Evolutionary conservation across 441 rosid species (phyloP), one percentile per base, ranked within the genome.

Genomic region (Mallotus japonicus): DNA sequence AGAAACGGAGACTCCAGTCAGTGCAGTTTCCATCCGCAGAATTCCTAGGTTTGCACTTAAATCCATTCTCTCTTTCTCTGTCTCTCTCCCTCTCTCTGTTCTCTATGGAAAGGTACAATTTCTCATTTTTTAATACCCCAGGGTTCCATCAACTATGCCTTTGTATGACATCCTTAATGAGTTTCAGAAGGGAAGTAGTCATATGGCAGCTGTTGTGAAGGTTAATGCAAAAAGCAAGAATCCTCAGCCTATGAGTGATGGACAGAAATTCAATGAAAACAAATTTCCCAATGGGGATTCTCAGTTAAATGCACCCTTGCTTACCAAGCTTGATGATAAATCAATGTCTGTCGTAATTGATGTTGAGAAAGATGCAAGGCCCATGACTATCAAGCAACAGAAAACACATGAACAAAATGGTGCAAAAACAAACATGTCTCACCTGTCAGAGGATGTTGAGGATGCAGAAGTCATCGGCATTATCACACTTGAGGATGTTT

Each of bases 111-210:
- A 57, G 55, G 11, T 28, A 19, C 42, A 60, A 46, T 40, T n/a
- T 40, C 64, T 73, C 14, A 70, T 67, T 37, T 58, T 50, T 72
- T 65, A 60, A 61, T 65, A 60, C 65, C 78, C 71, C 65, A 92
- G 98, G 87, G 97, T 93, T 77, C 96, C 98, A 47, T 82, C 95
- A 60, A 95, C 90, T 72, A 93, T 93, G 97, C 96, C 98, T 73
- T 78, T 93, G 58, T 93, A 93, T 80, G 98, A 93, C 81, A 93
- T 94, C 68, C 81, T 94, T 37, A 92, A 94, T 42, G 99, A 94
- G 87, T 94, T 94, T 85, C 99, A 94, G 77, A 92, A 94, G 84
- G 99, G 99, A 59, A 92, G 97, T 79, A 94, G 99, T 76, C 99
- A 94, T 80, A 94, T 94, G 99, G 99, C 99, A 51, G 99, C 99